Base-by-base conservation (phyloP, 2,329 filamentous ascomycete genomes). In the Monilinia fructicola region DNA sequence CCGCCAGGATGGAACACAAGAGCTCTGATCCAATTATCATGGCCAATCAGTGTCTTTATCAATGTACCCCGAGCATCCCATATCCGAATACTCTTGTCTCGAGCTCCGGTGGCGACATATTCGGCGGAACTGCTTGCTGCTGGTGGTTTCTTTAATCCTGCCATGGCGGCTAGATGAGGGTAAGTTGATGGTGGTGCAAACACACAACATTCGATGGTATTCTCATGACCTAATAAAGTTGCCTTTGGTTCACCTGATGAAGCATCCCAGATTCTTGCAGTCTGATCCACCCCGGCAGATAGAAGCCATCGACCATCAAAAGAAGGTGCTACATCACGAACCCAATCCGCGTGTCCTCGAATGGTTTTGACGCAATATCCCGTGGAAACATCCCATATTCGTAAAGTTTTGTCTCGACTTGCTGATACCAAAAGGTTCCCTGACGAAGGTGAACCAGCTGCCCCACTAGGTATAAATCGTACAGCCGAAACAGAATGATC, bases 301-400 rank as follows among this genome's bases (percentile, higher is more conserved):
- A 97, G 78, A 2, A 97, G 84, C 80, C 87, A 97, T 67, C 89
- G 86, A 38, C 93, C 93, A 74, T 97, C 93, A 53, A 88, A 83
- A 1, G 92, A 95, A 0, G 93, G 91, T 23, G 84, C 86, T 11
- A 97, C 90, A 71, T 94, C 91, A 67, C 93, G 88, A n/a, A 98
- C 91, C 93, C 94, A 97, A 72, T 91, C 93, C 3, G 84, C 84
- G 74, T 97, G 93, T 1, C 93, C 93, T 40, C 87, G 85, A 69
- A 97, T 84, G n/a, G 93, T 97, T 78, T 92, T 93, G 54, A 97
- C 84, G 75, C 93, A 97, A 77, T 93, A 97, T 7, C 94, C 93
- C 0, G 93, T 97, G 38, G 90, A 93, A 35, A 94, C 90, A 75
- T 97, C 93, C 93, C 94, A 97, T 77, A 97, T 90, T 67, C 90